Percentiles rank a stretch among this genome's conserved stretches.
Evolutionary conservation across 148 eudicot species (phyloP).

Genomic region (Mesembryanthemum crystallinum): DNA sequence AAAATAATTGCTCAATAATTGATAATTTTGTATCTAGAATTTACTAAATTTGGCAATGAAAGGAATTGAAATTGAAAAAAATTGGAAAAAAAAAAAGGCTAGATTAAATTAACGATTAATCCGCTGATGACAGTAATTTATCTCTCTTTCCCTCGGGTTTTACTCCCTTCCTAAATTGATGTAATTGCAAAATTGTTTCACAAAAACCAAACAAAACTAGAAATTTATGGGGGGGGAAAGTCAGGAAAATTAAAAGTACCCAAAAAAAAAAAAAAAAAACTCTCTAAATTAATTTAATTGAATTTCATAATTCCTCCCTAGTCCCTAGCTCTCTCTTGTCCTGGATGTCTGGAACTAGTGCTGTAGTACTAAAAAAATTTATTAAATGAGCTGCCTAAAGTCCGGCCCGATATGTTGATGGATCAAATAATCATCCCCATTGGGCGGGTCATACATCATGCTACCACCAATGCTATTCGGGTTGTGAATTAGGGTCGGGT

Average conservation of each 20-base stretch:
- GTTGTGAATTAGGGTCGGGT: constrained; percentile 34
- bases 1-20: constrained; percentile 7
- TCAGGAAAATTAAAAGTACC: neutral
- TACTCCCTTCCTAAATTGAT: neutral
- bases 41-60: constrained; percentile 25
- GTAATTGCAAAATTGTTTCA: constrained; percentile 19
- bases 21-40: constrained; percentile 9
- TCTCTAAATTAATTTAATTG: constrained; percentile 12
- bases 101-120: constrained; percentile 4
- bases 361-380: too few species aligned
- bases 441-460: constrained; percentile 49
- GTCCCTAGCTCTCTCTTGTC: too few species aligned
- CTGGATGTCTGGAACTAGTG: too few species aligned
- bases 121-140: neutral
- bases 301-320: constrained; percentile 13
- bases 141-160: neutral
- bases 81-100: neutral
- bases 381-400: constrained; percentile 53
- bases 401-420: constrained; percentile 79
- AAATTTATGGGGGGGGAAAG: neutral
- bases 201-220: constrained; percentile 10
- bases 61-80: neutral
- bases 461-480: neutral
- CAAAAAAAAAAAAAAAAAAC: neutral
- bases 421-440: constrained; percentile 73